Conservation (phyloP, 1,284 basidiomycete species). For the Ceratobasidium sp. region DNA sequence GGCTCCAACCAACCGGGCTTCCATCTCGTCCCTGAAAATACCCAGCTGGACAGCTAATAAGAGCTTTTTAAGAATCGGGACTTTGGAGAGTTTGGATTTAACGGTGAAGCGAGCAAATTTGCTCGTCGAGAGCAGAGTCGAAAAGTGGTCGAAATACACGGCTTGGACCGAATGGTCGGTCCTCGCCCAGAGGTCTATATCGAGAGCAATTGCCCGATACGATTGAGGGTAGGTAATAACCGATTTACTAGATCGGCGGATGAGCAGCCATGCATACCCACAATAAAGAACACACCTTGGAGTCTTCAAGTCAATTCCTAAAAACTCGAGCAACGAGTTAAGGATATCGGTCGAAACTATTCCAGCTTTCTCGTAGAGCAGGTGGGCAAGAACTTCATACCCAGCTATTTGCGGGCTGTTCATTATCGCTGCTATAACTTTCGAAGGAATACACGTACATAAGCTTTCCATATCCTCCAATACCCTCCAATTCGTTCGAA, state of each 20-base stretch:
- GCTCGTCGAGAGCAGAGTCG: slow-evolving; percentile 72
- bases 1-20: slow-evolving; percentile 64
- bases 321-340: slow-evolving; percentile 79
- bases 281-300: slow-evolving; percentile 64
- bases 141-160: slow-evolving; percentile 82
- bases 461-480: slow-evolving; percentile 90
- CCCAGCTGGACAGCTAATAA: slow-evolving; percentile 81
- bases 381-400: slow-evolving; percentile 83
- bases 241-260: slow-evolving; percentile 63
- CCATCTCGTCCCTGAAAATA: slow-evolving; percentile 67
- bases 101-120: slow-evolving; percentile 77
- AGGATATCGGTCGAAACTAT: slow-evolving; percentile 79
- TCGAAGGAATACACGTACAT: slow-evolving; percentile 62
- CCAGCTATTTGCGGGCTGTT: slow-evolving; percentile 60
- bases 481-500: slow-evolving; percentile 87
- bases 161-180: slow-evolving; percentile 72
- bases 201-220: slow-evolving; percentile 83
- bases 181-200: slow-evolving; percentile 88
- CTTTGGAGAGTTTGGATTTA: slow-evolving; percentile 70
- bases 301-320: slow-evolving; percentile 82
- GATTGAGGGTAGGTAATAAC: slow-evolving; percentile 82
- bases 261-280: background rate
- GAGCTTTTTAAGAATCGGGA: slow-evolving; percentile 75
- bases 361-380: slow-evolving; percentile 74
- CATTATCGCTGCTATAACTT: background rate